Evolutionary conservation across 1,284 basidiomycete species (phyloP).

Genomic region (Athelia sp.): DNA sequence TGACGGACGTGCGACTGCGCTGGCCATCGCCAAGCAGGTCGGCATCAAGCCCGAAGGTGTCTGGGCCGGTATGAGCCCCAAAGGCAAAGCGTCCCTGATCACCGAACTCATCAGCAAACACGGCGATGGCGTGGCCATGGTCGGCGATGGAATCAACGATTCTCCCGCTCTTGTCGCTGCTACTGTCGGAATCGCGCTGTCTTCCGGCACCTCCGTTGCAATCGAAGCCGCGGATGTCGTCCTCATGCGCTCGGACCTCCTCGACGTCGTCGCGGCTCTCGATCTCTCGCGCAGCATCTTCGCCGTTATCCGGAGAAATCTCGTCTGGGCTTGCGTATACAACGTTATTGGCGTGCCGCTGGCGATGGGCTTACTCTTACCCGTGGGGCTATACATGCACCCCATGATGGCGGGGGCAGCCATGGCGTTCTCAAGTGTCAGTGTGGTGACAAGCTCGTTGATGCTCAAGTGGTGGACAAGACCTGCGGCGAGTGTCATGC

Average conservation of each 20-base stretch:
- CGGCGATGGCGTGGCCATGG: slow-evolving; percentile 83
- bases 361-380: slow-evolving; percentile 95
- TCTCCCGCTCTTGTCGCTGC: slow-evolving; percentile 95
- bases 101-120: slow-evolving; percentile 72
- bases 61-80: slow-evolving; percentile 87
- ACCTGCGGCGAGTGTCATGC: slow-evolving; percentile 66
- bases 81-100: slow-evolving; percentile 85
- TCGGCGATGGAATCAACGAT: slow-evolving; percentile 99
- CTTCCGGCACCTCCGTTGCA: slow-evolving; percentile 93
- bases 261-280: slow-evolving; percentile 95
- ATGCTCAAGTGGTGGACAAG: slow-evolving; percentile 84
- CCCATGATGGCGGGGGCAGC: slow-evolving; percentile 98
- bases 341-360: slow-evolving; percentile 95
- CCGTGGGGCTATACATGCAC: slow-evolving; percentile 89
- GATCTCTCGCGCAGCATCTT: slow-evolving; percentile 90
- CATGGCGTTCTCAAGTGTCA: slow-evolving; percentile 97
- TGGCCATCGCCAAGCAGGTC: slow-evolving; percentile 82
- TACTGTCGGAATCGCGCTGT: slow-evolving; percentile 93
- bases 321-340: slow-evolving; percentile 92
- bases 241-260: slow-evolving; percentile 92
- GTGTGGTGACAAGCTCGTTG: slow-evolving; percentile 89
- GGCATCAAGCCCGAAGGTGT: slow-evolving; percentile 80
- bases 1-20: slow-evolving; percentile 77
- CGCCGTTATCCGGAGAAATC: slow-evolving; percentile 83
- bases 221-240: slow-evolving; percentile 98